Evolutionary conservation across 1,139 yeast species (phyloP).

Genomic region (Hyphopichia fennica): DNA sequence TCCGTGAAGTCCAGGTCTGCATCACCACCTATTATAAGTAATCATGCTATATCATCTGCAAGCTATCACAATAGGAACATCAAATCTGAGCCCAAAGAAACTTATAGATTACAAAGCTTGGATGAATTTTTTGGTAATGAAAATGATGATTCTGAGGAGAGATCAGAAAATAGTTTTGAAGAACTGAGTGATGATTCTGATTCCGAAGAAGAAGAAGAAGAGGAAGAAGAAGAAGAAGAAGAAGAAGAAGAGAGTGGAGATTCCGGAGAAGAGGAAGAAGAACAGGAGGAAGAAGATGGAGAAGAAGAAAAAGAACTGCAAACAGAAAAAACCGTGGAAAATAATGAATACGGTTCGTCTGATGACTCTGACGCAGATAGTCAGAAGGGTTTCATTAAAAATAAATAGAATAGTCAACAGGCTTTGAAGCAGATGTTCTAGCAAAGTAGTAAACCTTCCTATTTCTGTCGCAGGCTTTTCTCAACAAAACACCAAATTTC

Average conservation of each 20-base stretch:
- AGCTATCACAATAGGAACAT: conserved; percentile 8
- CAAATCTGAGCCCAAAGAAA: conserved; percentile 21
- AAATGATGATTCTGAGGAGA: conserved; percentile 16
- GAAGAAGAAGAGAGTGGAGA: conserved; percentile 24
- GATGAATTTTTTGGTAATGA: conserved; percentile 76
- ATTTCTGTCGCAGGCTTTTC: too few species aligned
- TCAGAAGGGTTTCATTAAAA: neutral
- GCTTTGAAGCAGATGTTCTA: neutral
- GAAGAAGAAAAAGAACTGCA: conserved; percentile 11
- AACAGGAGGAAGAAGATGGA: conserved; percentile 17
- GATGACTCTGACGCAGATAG: conserved; percentile 5
- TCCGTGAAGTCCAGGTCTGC: conserved; percentile 16
- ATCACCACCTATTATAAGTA: conserved; percentile 20
- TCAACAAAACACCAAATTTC: too few species aligned
- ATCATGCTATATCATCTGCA: conserved; percentile 28
- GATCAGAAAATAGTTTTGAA: conserved; percentile 11
- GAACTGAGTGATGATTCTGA: conserved; percentile 24
- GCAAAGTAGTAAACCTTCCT: too few species aligned
- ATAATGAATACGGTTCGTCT: neutral
- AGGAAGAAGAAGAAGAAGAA: conserved; percentile 18
- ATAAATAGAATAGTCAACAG: neutral
- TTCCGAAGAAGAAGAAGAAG: conserved; percentile 8
- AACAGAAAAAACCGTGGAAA: conserved; percentile 6
- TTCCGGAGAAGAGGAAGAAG: conserved; percentile 14
- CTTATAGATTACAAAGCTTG: conserved; percentile 66